Evolutionary conservation across 768 basidiomycete species (phyloP), one percentile per base, ranked within the genome.

Genomic region (Rhodocollybia butyracea): DNA sequence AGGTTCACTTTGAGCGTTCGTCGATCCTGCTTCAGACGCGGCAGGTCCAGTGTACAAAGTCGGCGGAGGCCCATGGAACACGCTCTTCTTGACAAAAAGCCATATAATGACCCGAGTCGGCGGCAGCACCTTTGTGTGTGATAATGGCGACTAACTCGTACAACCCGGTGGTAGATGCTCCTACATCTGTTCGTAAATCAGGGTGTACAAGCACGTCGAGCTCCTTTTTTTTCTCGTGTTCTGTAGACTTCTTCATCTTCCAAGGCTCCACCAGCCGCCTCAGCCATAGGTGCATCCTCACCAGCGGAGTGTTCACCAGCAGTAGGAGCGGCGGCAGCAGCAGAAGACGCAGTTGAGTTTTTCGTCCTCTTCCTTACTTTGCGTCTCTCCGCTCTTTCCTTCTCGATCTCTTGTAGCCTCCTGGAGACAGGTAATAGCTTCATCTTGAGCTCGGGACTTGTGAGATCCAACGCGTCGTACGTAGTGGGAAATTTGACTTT

Each of bases 71-170:
- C 73, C 74, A 50, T 84, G 80, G 73, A 90, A 84, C 19, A 81
- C 80, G 60, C 80, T 82, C 75, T 88, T 91, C 73, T 90, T 89
- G 27, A 88, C 89, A 72, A 88, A n/a, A 98, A 1, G 85, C 94
- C 22, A 98, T 94, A 66, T 98, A 98, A 71, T 98, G 96, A 2
- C 95, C 96, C 0, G 91, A 85, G 65, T 98, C 97, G 0, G 97
- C 95, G 0, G 88, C 88, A 0, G 94, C 84, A 11, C 97, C 97
- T 70, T 99, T 99, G 80, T 98, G 97, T 21, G 94, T 96, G 12
- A 99, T 86, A 65, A 99, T 89, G 7, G 88, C 94, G 57, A 89
- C 85, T 31, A 99, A 82, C 47, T 98, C 95, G 66, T 97, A 99
- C 65, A 98, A 61, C 8, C 91, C 94, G 19, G 83, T 89, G 21